Evolutionary conservation across 306 rosid genomes (phyloP), one percentile per base, ranked within the genome.

Genomic region (Vigna unguiculata): DNA sequence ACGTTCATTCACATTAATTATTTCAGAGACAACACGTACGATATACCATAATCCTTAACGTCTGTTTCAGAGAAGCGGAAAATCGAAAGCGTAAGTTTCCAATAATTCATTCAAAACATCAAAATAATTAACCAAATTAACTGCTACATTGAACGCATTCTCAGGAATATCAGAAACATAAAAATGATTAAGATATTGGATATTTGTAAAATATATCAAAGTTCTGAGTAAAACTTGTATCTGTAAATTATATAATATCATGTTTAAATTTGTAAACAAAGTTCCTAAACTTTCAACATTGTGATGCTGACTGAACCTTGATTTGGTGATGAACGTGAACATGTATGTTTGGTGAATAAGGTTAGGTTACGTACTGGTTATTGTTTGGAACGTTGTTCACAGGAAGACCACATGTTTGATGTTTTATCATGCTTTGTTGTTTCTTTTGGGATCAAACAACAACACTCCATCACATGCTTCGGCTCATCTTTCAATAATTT

Each of bases 401-500:
- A 28, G 43, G 15, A 62, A 81, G 71, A 45, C 74, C 85, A 70
- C 81, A 76, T 81, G 85, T 62, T 30, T 2, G 0, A 34, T 34
- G 40, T 53, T 0, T 43, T 81, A 74, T 76, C 78, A 1, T 75
- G 19, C 11, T 22, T 25, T 49, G 62, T 67, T 49, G 14, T 74
- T 74, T 8, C 24, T 17, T n/a, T n/a, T 52, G 51, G 73, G 78
- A 72, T 80, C 71, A 14, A 43, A 17, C 65, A 61, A 54, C 58
- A 21, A 1, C 55, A 54, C 55, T 22, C 57, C 10, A 46, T 58
- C 60, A 80, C 64, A 58, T 58, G 80, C 14, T 69, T 20, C 10
- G 12, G 10, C 4, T 5, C 13, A 11, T 21, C 55, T 75, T 45
- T 19, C 21, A 15, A 14, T 40, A 72, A 15, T 55, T 4, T 13